phyloP scores from a whole-genome alignment of 1,284 basidiomycete genomes.

The Melanopsichium pennsylvanicum region DNA sequence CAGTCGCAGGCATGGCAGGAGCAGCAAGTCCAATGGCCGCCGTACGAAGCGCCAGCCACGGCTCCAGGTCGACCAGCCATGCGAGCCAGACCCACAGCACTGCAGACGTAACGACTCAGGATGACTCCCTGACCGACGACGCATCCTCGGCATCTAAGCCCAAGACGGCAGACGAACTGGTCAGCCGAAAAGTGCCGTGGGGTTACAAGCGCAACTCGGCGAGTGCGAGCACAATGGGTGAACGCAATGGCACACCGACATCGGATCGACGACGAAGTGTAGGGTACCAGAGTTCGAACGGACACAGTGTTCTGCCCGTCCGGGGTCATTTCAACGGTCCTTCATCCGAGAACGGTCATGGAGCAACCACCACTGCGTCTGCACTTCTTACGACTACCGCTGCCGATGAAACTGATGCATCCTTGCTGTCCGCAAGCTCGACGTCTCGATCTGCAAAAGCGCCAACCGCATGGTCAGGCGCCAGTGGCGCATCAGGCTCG shows the following conservation, averaged over 20 bases:
- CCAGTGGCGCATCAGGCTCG: conserved; percentile 1
- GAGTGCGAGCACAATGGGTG: conserved; percentile 8
- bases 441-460: conserved; percentile 10
- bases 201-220: conserved; percentile 48
- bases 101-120: conserved; percentile 6
- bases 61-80: conserved; percentile 28
- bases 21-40: conserved; percentile 6
- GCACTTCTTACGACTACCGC: not conserved
- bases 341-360: conserved; percentile 17
- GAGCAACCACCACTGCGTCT: not conserved
- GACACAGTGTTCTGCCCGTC: conserved; percentile 20
- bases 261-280: conserved; percentile 39
- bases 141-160: conserved; percentile 21
- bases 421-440: conserved; percentile 3
- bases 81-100: conserved; percentile 25
- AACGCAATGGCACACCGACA: conserved; percentile 29
- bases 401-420: conserved; percentile 2
- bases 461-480: conserved; percentile 27
- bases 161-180: conserved; percentile 29
- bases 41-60: conserved; percentile 17
- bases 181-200: conserved; percentile 58
- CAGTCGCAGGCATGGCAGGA: conserved; percentile 10
- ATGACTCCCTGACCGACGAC: conserved; percentile 17
- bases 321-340: conserved; percentile 1
- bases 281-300: conserved; percentile 35